phyloP scores from a whole-genome alignment of 2,329 filamentous ascomycete genomes.

The Venturia carpophila region DNA sequence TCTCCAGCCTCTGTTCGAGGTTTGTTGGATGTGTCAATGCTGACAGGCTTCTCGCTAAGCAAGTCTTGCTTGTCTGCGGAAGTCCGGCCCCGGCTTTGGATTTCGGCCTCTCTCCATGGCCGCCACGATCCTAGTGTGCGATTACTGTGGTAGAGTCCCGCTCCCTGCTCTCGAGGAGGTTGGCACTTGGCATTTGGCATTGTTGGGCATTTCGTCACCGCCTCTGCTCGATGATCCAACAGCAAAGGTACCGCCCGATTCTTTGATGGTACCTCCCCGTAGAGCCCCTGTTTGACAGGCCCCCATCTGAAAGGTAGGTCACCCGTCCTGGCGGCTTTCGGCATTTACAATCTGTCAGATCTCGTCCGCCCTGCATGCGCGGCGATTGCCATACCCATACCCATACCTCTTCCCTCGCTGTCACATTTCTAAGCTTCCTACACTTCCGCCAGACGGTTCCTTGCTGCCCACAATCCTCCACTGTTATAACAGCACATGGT shows the following conservation, averaged over 20 bases:
- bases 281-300: neutral
- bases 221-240: neutral
- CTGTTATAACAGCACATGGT: neutral
- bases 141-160: neutral
- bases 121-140: neutral
- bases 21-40: neutral
- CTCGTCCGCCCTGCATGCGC: slow-evolving; percentile 4
- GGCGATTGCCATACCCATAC: too few species aligned
- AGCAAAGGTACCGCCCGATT: neutral
- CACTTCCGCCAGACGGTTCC: neutral
- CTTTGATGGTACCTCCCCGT: neutral
- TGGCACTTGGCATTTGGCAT: too few species aligned
- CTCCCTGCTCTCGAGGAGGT: too few species aligned
- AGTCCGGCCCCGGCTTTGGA: neutral
- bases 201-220: slow-evolving; percentile 9
- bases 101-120: neutral
- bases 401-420: neutral
- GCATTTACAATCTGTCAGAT: neutral
- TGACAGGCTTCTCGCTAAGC: neutral
- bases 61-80: neutral
- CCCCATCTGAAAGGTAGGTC: neutral
- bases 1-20: slow-evolving; percentile 21
- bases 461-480: neutral
- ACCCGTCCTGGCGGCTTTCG: neutral
- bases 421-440: slow-evolving; percentile 10